A percentile compares a stretch with the other conserved stretches of the same genome.
These are phyloP conservation scores for Rhazya stricta DNA, from an alignment of 257 asterid species.

Conservation along the genomic window DNA sequence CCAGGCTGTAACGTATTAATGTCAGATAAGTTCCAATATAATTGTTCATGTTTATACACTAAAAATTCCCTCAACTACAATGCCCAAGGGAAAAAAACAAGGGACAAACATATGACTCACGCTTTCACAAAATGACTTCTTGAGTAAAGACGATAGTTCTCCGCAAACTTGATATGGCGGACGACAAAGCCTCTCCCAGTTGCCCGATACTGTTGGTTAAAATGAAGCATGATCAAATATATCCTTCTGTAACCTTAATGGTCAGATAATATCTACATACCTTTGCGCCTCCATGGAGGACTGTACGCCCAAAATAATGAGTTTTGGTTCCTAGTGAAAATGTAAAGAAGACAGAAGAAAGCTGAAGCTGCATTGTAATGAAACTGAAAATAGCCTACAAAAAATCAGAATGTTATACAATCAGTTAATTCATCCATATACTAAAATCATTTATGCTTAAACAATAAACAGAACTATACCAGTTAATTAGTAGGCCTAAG, in stretches of 20 bases:
- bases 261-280: constrained; percentile 32
- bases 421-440: constrained; percentile 1
- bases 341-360: constrained; percentile 91
- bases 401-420: not conserved
- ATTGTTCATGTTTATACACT: not conserved
- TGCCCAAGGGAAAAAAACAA: not conserved
- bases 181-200: constrained; percentile 99
- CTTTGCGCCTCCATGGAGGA: constrained; percentile 99
- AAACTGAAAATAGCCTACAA: constrained; percentile 94
- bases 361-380: constrained; percentile 98
- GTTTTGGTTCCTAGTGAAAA: constrained; percentile 93
- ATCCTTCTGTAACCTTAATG: not conserved
- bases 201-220: constrained; percentile 60
- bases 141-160: constrained; percentile 88
- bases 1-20: constrained; percentile 58
- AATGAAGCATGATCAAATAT: not conserved
- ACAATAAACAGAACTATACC: not conserved
- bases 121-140: constrained; percentile 98
- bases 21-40: not conserved
- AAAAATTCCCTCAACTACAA: not conserved
- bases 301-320: constrained; percentile 96
- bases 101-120: constrained; percentile 28
- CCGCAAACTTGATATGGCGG: constrained; percentile 93
- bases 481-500: not conserved
- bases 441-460: not conserved